Conservation (phyloP, 1,284 basidiomycete species). For the Phylloporus sp. region DNA sequence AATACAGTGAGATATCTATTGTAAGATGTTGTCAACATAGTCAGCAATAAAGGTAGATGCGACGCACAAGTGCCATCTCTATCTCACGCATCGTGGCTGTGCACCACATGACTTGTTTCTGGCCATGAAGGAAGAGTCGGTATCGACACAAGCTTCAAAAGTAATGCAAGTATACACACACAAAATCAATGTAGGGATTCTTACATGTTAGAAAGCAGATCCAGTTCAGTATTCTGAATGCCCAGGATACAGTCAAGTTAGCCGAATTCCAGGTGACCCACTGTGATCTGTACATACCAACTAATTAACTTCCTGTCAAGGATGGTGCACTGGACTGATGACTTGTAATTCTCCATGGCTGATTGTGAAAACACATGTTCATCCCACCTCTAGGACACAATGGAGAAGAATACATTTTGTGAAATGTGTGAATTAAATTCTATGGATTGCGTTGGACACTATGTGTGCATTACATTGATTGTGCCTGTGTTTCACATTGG, state of each 20-base stretch:
- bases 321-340: constrained; percentile 91
- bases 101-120: constrained; percentile 10
- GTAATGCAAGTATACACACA: constrained; percentile 72
- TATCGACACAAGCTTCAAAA: constrained; percentile 88
- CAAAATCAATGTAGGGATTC: not conserved
- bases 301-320: constrained; percentile 82
- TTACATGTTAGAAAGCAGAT: constrained; percentile 77
- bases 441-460: constrained; percentile 97
- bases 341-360: constrained; percentile 58
- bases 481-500: constrained; percentile 98
- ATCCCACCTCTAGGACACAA: constrained; percentile 76
- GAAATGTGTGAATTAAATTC: constrained; percentile 94
- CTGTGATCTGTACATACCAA: constrained; percentile 85
- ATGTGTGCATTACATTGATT: constrained; percentile 95
- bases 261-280: constrained; percentile 95
- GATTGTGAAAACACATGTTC: not conserved
- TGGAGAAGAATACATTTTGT: constrained; percentile 91
- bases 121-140: constrained; percentile 84
- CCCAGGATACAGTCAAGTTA: constrained; percentile 92
- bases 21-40: constrained; percentile 85
- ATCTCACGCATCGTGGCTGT: constrained; percentile 25
- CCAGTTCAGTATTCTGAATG: constrained; percentile 91
- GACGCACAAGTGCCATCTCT: constrained; percentile 58
- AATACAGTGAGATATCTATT: constrained; percentile 92
- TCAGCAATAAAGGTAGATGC: constrained; percentile 28